A percentile compares a stretch with the other conserved stretches of the same genome.
These are phyloP conservation scores for Ceratobasidium sp. DNA, from an alignment of 1,284 basidiomycete genomes.

Conservation along the genomic window DNA sequence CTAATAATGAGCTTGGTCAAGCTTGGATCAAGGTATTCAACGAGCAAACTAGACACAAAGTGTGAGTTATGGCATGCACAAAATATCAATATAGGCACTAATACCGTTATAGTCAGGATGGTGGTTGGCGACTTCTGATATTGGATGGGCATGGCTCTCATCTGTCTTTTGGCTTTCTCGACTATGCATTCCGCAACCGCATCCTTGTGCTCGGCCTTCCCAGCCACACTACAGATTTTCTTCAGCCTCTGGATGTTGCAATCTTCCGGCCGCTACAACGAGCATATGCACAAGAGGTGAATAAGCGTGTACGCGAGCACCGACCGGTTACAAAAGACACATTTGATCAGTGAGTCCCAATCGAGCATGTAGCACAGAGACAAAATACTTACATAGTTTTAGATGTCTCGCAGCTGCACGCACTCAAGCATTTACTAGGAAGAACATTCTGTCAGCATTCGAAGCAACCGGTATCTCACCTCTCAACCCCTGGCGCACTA, in stretches of 20 bases:
- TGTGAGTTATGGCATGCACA: neutral
- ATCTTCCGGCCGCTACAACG: constrained; percentile 52
- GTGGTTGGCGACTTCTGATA: constrained; percentile 9
- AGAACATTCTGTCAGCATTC: constrained; percentile 50
- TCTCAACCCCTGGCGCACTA: constrained; percentile 43
- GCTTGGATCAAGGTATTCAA: constrained; percentile 56
- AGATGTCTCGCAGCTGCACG: constrained; percentile 49
- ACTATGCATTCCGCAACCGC: constrained; percentile 49
- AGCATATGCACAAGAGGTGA: neutral
- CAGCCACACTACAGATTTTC: constrained; percentile 56
- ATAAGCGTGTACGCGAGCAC: neutral
- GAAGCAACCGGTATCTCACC: constrained; percentile 50
- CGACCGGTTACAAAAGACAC: constrained; percentile 45
- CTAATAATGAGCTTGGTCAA: constrained; percentile 52
- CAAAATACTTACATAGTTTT: constrained; percentile 17
- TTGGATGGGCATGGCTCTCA: constrained; percentile 41
- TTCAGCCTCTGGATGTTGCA: constrained; percentile 58
- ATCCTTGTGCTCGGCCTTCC: constrained; percentile 56
- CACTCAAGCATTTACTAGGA: constrained; percentile 46
- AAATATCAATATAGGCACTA: too few relatives aligned
- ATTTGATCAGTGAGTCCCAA: constrained; percentile 38
- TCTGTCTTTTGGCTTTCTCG: constrained; percentile 44
- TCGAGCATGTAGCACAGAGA: too few relatives aligned
- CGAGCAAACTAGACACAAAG: constrained; percentile 47
- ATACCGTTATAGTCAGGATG: neutral